These are phyloP conservation scores for Lasiosphaeria hispida DNA, from an alignment of 495 filamentous ascomycete genomes.

Conservation along the genomic window DNA sequence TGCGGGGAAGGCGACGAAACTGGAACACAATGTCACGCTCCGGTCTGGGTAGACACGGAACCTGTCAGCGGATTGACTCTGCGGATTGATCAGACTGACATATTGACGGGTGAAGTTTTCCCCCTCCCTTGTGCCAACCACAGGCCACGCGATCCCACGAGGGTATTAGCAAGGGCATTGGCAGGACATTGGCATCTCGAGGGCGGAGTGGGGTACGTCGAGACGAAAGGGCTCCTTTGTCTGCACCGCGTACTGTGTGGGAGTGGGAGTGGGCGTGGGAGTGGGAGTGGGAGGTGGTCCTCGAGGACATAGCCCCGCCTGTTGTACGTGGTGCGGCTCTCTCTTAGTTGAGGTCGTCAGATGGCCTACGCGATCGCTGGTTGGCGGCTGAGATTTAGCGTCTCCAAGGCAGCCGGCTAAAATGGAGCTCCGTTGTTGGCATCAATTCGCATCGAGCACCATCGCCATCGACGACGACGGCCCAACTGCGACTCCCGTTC, in stretches of 20 bases:
- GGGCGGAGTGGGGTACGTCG: no score
- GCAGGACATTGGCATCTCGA: no score
- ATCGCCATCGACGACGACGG: no score
- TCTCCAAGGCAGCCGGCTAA: slow-evolving; percentile 1
- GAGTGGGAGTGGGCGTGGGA: no score
- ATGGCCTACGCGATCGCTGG: not conserved
- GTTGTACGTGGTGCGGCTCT: not conserved
- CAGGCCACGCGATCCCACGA: no score
- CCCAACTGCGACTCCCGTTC: not conserved
- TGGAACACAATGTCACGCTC: no score
- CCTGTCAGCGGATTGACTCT: slow-evolving; percentile 1
- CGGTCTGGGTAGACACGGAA: not conserved
- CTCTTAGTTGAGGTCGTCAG: not conserved
- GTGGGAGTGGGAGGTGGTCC: not conserved
- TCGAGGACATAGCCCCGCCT: not conserved
- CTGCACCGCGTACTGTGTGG: no score
- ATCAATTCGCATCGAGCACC: not conserved
- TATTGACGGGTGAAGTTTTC: not conserved
- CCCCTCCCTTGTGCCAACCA: not conserved
- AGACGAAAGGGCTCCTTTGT: no score
- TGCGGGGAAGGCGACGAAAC: not conserved
- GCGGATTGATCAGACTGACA: not conserved
- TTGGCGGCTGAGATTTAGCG: slow-evolving; percentile 4
- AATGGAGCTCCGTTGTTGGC: not conserved
- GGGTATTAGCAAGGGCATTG: no score